Conservation (phyloP, 352 stramenopile species). For the Phytophthora hibernalis region DNA sequence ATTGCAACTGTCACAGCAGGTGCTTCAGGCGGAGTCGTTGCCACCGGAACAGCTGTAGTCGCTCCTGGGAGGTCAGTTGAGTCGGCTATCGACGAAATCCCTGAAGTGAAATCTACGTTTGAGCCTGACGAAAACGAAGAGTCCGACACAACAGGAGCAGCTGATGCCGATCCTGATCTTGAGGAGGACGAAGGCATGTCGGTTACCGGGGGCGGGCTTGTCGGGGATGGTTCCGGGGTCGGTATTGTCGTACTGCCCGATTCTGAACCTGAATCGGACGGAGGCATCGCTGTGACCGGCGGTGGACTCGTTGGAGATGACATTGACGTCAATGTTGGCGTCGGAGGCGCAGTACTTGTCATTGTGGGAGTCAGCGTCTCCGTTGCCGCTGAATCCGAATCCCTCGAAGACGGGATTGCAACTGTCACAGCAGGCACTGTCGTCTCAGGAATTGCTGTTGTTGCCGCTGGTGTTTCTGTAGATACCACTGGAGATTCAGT, state of each 20-base stretch:
- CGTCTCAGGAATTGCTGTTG: slow-evolving; percentile 3
- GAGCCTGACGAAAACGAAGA: slow-evolving; percentile 4
- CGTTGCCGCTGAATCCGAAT: background rate
- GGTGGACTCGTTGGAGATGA: slow-evolving; percentile 27
- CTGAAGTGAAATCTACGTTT: slow-evolving; percentile 6
- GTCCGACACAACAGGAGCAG: background rate
- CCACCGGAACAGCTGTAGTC: background rate
- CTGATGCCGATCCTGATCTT: slow-evolving; percentile 18
- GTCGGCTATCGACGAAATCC: slow-evolving; percentile 8
- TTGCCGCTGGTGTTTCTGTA: slow-evolving; percentile 4
- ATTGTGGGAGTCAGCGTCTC: background rate
- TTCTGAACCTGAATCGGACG: slow-evolving; percentile 11
- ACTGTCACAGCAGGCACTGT: background rate
- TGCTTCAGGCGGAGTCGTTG: background rate
- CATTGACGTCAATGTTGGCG: slow-evolving; percentile 15
- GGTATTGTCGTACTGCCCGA: slow-evolving; percentile 8
- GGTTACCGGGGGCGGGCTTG: slow-evolving; percentile 25
- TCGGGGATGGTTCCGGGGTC: slow-evolving; percentile 17
- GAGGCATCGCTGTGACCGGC: slow-evolving; percentile 28
- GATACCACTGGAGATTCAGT: background rate
- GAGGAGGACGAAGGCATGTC: slow-evolving; percentile 7
- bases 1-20: background rate
- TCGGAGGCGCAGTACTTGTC: background rate
- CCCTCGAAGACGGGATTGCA: slow-evolving; percentile 1
- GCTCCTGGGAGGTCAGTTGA: too few species aligned